A percentile compares a stretch with the other conserved stretches of the same genome.
Evolutionary conservation across 768 basidiomycete species (phyloP).

Genomic region (Cystofilobasidium macerans): DNA sequence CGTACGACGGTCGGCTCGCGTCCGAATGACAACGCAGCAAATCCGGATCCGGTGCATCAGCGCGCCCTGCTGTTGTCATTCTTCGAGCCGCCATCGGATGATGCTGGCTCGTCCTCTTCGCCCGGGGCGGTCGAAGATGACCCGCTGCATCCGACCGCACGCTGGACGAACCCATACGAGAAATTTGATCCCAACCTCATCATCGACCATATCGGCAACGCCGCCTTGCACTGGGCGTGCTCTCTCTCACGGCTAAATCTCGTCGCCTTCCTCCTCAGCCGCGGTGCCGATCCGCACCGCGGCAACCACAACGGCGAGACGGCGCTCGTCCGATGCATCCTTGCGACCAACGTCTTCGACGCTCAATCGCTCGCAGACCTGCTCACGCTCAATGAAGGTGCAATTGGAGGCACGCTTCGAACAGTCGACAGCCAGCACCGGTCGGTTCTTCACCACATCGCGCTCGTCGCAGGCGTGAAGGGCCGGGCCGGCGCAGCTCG

Average conservation of each 20-base stretch:
- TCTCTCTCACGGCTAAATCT: conserved; percentile 63
- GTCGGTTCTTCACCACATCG: conserved; percentile 82
- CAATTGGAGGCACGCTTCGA: conserved; percentile 62
- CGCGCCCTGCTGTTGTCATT: conserved; percentile 35
- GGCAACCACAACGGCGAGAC: conserved; percentile 94
- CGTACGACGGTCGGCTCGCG: conserved; percentile 28
- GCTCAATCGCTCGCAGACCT: conserved; percentile 53
- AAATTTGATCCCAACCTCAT: conserved; percentile 63
- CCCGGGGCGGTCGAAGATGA: conserved; percentile 1
- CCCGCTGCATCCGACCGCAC: conserved; percentile 21
- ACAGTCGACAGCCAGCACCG: conserved; percentile 79
- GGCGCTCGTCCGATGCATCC: conserved; percentile 77
- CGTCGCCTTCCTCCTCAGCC: conserved; percentile 57
- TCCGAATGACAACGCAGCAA: conserved; percentile 31
- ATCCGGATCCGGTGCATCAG: conserved; percentile 27
- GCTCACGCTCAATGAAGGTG: conserved; percentile 40
- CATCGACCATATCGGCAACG: conserved; percentile 89
- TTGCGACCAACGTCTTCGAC: conserved; percentile 78
- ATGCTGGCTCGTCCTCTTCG: conserved; percentile 20
- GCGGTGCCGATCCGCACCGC: conserved; percentile 76
- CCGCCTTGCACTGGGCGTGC: conserved; percentile 83
- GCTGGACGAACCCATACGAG: conserved; percentile 15
- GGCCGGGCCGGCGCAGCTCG: conserved; percentile 71
- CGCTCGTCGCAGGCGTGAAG: conserved; percentile 79
- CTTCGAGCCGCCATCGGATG: conserved; percentile 30